A percentile compares a stretch with the other conserved stretches of the same genome.
phyloP scores from a whole-genome alignment of 2,329 filamentous ascomycete genomes.

The Penicillium sp. region DNA sequence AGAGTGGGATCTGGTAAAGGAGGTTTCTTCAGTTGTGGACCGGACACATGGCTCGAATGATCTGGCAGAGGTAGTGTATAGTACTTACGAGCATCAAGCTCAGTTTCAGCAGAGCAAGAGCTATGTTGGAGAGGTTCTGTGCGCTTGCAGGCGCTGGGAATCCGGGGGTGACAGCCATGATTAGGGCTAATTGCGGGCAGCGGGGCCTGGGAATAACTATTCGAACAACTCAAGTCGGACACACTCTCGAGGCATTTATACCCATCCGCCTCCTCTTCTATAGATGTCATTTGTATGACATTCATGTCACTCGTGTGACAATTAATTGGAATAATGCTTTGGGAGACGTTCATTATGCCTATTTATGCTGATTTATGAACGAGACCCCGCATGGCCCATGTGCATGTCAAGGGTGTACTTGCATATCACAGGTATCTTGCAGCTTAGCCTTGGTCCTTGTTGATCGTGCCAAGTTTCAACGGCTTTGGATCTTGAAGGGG shows the following conservation, averaged over 20 bases:
- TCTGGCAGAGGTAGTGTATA: background rate
- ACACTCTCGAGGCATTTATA: conserved; percentile 2
- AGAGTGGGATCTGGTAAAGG: conserved; percentile 6
- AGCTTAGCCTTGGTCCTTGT: background rate
- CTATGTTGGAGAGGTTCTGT: background rate
- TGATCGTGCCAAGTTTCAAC: no score
- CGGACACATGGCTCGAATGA: background rate
- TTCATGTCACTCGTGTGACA: background rate
- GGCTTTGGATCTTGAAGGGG: no score
- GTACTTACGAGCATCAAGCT: background rate
- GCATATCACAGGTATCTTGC: background rate
- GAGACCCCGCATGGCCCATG: background rate
- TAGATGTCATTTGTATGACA: no score
- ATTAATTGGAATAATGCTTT: background rate
- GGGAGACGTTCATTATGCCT: background rate
- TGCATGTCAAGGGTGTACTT: background rate
- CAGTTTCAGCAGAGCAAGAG: background rate
- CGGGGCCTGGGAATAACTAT: background rate
- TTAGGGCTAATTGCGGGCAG: background rate
- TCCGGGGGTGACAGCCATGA: background rate
- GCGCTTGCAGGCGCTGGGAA: background rate
- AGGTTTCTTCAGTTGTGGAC: background rate
- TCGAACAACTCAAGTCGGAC: background rate
- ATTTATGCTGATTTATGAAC: background rate
- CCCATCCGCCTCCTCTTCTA: background rate